Conservation (phyloP, 1,284 basidiomycete species). For the Apiotrichum sp. region DNA sequence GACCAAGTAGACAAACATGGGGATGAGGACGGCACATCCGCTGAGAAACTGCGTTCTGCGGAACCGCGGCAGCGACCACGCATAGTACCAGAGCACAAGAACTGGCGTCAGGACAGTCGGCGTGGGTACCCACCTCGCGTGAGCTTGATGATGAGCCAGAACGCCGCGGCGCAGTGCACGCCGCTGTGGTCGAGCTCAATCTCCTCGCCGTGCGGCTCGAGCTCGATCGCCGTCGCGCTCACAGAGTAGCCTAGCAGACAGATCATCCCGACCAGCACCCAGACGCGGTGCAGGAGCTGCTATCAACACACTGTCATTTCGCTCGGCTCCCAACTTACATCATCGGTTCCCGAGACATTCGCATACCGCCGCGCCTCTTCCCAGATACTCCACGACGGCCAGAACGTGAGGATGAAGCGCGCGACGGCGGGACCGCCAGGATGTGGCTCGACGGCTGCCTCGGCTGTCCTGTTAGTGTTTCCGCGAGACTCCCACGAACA, state of each 20-base stretch:
- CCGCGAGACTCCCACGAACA: background rate
- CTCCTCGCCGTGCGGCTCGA: conserved; percentile 4
- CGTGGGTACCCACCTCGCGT: conserved; percentile 19
- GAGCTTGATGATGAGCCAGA: conserved; percentile 36
- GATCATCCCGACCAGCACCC: conserved; percentile 45
- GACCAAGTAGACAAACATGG: conserved; percentile 40
- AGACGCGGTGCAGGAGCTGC: conserved; percentile 39
- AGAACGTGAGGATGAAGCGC: conserved; percentile 31
- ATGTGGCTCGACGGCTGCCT: conserved; percentile 10
- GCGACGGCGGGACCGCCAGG: conserved; percentile 22
- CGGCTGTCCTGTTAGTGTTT: background rate
- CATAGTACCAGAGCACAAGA: conserved; percentile 29
- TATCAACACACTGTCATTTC: too few relatives aligned
- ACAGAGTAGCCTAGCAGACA: conserved; percentile 42
- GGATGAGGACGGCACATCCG: conserved; percentile 29
- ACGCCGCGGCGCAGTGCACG: conserved; percentile 27
- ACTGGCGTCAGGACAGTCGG: conserved; percentile 11
- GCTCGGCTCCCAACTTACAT: conserved; percentile 20
- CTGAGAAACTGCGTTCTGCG: conserved; percentile 27
- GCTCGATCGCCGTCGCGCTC: conserved; percentile 44
- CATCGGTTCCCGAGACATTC: conserved; percentile 38
- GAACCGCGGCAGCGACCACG: conserved; percentile 36
- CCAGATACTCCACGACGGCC: conserved; percentile 45
- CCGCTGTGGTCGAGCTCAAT: conserved; percentile 7
- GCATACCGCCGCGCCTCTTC: conserved; percentile 39